Evolutionary conservation across 768 basidiomycete genomes (phyloP).

Genomic region (Lactarius trivialis): DNA sequence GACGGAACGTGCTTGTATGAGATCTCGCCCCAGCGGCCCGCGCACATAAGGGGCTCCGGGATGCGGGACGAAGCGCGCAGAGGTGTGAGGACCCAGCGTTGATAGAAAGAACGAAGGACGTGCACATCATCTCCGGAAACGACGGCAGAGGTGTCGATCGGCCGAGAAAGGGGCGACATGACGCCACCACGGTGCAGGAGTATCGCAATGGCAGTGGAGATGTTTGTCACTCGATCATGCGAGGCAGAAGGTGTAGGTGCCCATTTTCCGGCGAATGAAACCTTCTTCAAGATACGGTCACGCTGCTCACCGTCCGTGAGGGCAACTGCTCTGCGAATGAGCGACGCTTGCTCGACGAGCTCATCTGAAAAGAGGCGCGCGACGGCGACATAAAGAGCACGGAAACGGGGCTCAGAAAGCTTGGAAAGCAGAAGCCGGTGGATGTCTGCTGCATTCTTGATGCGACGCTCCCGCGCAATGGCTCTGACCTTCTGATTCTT

Average conservation of each 20-base stretch:
- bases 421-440: constrained; percentile 37
- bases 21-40: constrained; percentile 52
- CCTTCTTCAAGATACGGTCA: constrained; percentile 31
- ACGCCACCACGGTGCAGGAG: constrained; percentile 41
- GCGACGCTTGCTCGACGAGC: constrained; percentile 42
- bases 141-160: constrained; percentile 28
- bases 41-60: constrained; percentile 59
- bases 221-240: constrained; percentile 59
- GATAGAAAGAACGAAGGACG: constrained; percentile 50
- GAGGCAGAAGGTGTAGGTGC: constrained; percentile 52
- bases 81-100: constrained; percentile 52
- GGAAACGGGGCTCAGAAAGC: constrained; percentile 44
- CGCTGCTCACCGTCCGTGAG: constrained; percentile 31
- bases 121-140: constrained; percentile 32
- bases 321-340: constrained; percentile 34
- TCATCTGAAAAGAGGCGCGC: constrained; percentile 52
- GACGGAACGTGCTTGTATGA: constrained; percentile 54
- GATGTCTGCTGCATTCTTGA: constrained; percentile 23
- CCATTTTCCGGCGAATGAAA: constrained; percentile 65
- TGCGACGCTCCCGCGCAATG: constrained; percentile 23
- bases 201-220: constrained; percentile 54
- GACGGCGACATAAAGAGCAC: constrained; percentile 57
- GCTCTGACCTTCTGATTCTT: constrained; percentile 22
- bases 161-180: constrained; percentile 8
- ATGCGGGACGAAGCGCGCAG: constrained; percentile 41